These are phyloP conservation scores for Capsicum chinense DNA, from an alignment of 257 asterid species.

Conservation along the genomic window DNA sequence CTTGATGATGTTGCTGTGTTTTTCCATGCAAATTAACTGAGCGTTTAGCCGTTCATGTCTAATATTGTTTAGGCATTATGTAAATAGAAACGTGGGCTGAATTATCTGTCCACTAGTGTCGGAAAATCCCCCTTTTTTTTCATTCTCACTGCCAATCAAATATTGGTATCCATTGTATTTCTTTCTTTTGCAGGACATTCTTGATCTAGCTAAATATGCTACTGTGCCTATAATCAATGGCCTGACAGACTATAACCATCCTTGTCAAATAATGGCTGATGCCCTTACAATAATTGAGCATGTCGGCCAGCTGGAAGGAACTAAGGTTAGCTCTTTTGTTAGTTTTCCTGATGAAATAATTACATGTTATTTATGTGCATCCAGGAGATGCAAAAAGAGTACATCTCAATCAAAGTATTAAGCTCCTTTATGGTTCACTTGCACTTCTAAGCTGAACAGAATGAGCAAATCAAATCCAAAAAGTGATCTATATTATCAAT, in stretches of 20 bases:
- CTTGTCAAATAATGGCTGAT: constrained; percentile 99
- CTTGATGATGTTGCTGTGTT: constrained; percentile 22
- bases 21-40: background rate
- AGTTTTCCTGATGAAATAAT: background rate
- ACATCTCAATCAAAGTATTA: background rate
- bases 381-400: background rate
- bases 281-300: constrained; percentile 95
- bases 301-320: constrained; percentile 83
- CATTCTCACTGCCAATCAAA: background rate
- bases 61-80: background rate
- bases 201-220: constrained; percentile 87
- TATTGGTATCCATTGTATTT: constrained; percentile 14
- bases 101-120: background rate
- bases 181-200: constrained; percentile 67
- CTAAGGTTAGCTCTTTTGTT: constrained; percentile 59
- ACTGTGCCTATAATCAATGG: constrained; percentile 92
- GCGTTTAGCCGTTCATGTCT: background rate
- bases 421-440: background rate
- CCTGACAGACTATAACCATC: constrained; percentile 91
- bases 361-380: background rate
- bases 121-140: background rate
- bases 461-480: background rate
- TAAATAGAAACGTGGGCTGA: background rate
- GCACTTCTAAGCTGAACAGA: background rate
- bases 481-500: background rate